Evolutionary conservation across 352 stramenopile species (phyloP).

Genomic region (Pythium sukuiense): DNA sequence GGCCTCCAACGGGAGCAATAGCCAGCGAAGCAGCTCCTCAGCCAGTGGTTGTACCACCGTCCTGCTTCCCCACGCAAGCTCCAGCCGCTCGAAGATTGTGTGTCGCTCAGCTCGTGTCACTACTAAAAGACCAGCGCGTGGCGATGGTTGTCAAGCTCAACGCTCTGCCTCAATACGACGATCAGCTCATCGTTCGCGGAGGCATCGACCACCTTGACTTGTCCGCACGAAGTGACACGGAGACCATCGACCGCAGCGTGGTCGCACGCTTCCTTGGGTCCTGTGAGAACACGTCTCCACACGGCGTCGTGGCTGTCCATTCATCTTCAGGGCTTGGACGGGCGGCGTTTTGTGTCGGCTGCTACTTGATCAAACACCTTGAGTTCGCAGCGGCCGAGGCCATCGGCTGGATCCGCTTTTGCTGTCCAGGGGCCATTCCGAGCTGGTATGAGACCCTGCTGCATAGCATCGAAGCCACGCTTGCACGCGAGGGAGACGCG

Average conservation of each 20-base stretch:
- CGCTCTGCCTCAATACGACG: conserved; percentile 90
- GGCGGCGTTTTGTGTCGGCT: conserved; percentile 95
- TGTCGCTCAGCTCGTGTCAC: conserved; percentile 17
- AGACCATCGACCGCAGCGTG: conserved; percentile 51
- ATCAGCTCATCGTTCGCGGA: conserved; percentile 66
- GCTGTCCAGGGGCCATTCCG: conserved; percentile 85
- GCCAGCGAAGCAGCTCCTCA: neutral
- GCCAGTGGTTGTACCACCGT: neutral
- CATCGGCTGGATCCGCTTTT: conserved; percentile 96
- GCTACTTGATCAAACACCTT: conserved; percentile 98
- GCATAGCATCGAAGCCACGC: conserved; percentile 78
- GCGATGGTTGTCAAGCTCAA: conserved; percentile 93
- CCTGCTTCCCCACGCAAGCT: neutral
- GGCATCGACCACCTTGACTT: conserved; percentile 92
- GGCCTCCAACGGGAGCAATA: neutral
- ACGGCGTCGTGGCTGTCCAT: conserved; percentile 72
- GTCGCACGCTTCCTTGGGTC: conserved; percentile 84
- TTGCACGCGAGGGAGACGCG: conserved; percentile 60
- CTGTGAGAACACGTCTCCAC: conserved; percentile 69
- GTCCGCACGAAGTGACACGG: conserved; percentile 56
- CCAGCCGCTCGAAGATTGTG: neutral
- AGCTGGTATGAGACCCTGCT: conserved; percentile 89
- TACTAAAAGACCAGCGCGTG: conserved; percentile 65
- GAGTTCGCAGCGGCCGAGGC: conserved; percentile 93
- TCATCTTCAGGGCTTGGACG: conserved; percentile 84